Base-by-base conservation (phyloP, 2,329 filamentous ascomycete species). In the Lasiodiplodia sp. region DNA sequence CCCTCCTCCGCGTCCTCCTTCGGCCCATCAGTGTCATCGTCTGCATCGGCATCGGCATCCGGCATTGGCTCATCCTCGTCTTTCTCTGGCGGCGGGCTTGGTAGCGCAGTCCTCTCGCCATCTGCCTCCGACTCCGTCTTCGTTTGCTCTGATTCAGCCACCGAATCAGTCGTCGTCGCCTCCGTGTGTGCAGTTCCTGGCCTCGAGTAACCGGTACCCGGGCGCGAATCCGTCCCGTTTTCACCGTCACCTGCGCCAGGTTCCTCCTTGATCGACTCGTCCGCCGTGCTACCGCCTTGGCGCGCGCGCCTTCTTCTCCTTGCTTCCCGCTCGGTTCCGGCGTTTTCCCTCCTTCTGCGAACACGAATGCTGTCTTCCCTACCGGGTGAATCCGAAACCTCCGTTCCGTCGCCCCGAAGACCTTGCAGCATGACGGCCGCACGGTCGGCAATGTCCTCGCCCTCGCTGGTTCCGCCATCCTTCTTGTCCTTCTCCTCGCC, bases 391-490 rank as follows among this genome's bases (percentile, higher is more conserved):
- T 63, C 88, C 80, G 80, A 86, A 82, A 77, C 88, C 82, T 23
- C 78, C 83, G 8, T 81, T 31, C 78, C 87, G 52, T 88, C 88
- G 52, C 89, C 86, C 69, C 93, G 88, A 79, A 97, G 90, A 56
- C 93, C 93, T 76, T 97, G 92, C 37, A 98, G 84, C 78, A 97
- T 83, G 71, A 90, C 88, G 1, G 93, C 93, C 2, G 95, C 94
- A 65, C 94, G 88, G 73, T 94, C 91, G 3, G 93, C 94, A 34
- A 98, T 89, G 71, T 97, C 93, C 70, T 78, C 67, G 72, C 72
- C 78, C 34, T 79, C 74, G 47, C 71, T 68, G 14, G 70, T 73
- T 3, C 64, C 69, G 25, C 69, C 66, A 7, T 71, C 66, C 31
- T 62, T 68, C 60, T 60, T 73, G 14, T 75, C 74, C 31, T 63